Conservation (phyloP, 495 filamentous ascomycete genomes). For the Chaetomium fimeti region DNA sequence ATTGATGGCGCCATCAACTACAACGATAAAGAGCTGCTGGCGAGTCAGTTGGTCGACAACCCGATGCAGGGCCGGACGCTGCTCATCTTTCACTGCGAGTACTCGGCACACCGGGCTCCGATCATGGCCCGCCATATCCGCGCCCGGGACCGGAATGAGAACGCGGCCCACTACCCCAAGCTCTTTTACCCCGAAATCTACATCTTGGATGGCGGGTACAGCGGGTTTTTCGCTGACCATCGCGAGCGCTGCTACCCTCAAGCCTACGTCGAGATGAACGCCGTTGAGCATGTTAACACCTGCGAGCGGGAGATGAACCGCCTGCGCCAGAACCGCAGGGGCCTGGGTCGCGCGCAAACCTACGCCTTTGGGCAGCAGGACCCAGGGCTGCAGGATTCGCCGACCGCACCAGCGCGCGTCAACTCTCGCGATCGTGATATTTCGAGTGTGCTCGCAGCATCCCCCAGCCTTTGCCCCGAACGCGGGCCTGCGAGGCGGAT, state of each 20-base stretch:
- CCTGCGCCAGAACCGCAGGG: constrained; percentile 71
- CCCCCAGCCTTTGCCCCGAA: constrained; percentile 50
- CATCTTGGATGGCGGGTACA: constrained; percentile 95
- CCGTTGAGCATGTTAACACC: constrained; percentile 80
- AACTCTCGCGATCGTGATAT: constrained; percentile 45
- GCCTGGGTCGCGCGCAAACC: constrained; percentile 84
- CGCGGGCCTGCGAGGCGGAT: constrained; percentile 64
- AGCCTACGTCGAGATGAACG: constrained; percentile 93
- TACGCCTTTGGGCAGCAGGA: constrained; percentile 83
- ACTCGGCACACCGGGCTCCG: constrained; percentile 94
- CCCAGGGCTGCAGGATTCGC: constrained; percentile 68
- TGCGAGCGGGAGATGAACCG: constrained; percentile 93
- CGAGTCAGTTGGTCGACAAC: constrained; percentile 69
- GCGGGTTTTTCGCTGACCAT: constrained; percentile 79
- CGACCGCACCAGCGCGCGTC: constrained; percentile 62
- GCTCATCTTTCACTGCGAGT: constrained; percentile 95
- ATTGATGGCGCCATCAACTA: constrained; percentile 90
- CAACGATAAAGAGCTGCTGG: constrained; percentile 88
- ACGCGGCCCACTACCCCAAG: constrained; percentile 77
- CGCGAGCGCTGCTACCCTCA: constrained; percentile 81
- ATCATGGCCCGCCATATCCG: constrained; percentile 92
- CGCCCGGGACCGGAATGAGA: constrained; percentile 76
- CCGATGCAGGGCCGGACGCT: constrained; percentile 66
- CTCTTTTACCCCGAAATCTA: constrained; percentile 95
- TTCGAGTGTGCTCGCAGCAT: constrained; percentile 53